phyloP scores from a whole-genome alignment of 805 yeast species.

The Nakazawaea holstii region DNA sequence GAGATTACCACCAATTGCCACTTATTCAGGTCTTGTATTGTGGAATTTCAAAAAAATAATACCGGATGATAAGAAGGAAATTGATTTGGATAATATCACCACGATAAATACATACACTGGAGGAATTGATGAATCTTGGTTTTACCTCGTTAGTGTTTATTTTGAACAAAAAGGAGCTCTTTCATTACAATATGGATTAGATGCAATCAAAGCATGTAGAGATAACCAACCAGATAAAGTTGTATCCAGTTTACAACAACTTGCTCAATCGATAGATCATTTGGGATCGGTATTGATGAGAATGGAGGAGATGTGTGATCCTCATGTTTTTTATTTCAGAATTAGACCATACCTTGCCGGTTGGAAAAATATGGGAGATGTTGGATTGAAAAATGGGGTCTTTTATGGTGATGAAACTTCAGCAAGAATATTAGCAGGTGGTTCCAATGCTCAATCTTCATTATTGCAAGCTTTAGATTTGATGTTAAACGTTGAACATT shows the following conservation, averaged over 20 bases:
- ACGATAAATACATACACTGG: conserved; percentile 87
- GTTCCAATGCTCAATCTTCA: conserved; percentile 91
- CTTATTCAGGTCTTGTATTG: conserved; percentile 80
- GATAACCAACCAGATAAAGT: conserved; percentile 37
- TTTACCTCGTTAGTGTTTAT: conserved; percentile 80
- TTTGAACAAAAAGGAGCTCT: conserved; percentile 81
- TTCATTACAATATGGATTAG: conserved; percentile 60
- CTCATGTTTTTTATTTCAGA: conserved; percentile 82
- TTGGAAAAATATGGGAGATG: conserved; percentile 87
- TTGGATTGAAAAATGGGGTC: conserved; percentile 75
- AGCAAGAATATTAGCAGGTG: conserved; percentile 70
- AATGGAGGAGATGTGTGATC: conserved; percentile 94
- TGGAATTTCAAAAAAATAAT: conserved; percentile 79
- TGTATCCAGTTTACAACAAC: conserved; percentile 42
- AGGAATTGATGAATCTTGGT: conserved; percentile 89
- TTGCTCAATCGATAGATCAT: conserved; percentile 73
- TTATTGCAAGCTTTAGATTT: conserved; percentile 83
- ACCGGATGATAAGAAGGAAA: conserved; percentile 31
- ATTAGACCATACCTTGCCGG: conserved; percentile 91
- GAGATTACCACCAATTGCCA: conserved; percentile 79
- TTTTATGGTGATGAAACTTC: conserved; percentile 60
- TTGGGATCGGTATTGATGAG: conserved; percentile 68
- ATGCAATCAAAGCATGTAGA: conserved; percentile 55
- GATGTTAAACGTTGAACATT: conserved; percentile 69
- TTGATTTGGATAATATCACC: conserved; percentile 66